Evolutionary conservation across 2,329 filamentous ascomycete species (phyloP), one percentile per base, ranked within the genome.

Genomic region (Aspergillus glaucus): DNA sequence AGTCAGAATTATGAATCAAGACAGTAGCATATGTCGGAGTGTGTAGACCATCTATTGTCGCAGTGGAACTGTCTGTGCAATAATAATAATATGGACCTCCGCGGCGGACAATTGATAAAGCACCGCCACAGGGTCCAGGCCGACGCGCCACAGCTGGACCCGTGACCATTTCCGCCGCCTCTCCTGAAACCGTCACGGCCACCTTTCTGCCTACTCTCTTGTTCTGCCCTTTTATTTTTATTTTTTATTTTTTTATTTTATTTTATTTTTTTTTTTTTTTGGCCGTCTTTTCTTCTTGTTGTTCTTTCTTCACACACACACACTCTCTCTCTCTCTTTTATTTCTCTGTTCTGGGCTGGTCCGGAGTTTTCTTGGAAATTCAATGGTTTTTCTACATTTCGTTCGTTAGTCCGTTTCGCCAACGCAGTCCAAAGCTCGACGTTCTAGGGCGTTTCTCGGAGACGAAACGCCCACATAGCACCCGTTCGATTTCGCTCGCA

Each of bases 401-500:
- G 36, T 46, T 61, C 62, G 58, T 58, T 66, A 55, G 57, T 42
- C 41, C 26, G 45, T 55, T 50, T 50, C 55, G 50, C 50, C 50
- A 51, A 49, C 40, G 46, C 45, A 45, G 24, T 39, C 19, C 44
- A 46, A 50, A 45, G 19, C 43, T 14, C 10, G 5, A 26, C 26
- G 17, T 36, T 21, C 26, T 40, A 48, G 39, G 47, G 46, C 46
- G 42, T 55, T 49, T 49, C 50, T 50, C 52, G 48, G 45, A 50
- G 50, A 4, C 5, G 22, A 52, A 52, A 54, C 56, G 55, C 51
- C 55, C 55, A 50, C 46, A 53, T 44, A 44, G 50, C 52, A 30
- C 44, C 46, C 47, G 46, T 50, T 50, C 55, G 37, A 46, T 55
- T 57, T 59, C 64, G 64, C 62, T 70, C 72, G 70, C 64, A 80